Conservation (phyloP, 2,329 filamentous ascomycete genomes). For the Mollisia scopiformis region DNA sequence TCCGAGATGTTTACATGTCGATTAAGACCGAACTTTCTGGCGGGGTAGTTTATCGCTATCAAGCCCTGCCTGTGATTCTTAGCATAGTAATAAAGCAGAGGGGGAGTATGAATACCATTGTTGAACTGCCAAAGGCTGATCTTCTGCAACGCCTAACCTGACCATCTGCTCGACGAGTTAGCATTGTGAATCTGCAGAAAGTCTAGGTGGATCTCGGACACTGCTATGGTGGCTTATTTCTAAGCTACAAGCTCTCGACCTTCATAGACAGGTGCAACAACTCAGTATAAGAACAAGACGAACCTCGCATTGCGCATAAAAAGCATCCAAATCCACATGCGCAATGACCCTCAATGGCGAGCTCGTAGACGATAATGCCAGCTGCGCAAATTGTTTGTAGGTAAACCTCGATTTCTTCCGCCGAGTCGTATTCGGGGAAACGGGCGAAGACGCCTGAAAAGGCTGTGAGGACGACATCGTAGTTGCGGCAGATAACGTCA, state of each 20-base stretch:
- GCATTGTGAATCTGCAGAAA: too few species aligned
- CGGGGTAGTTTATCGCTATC: constrained; percentile 96
- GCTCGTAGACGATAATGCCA: constrained; percentile 70
- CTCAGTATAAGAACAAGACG: too few species aligned
- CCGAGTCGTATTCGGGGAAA: constrained; percentile 33
- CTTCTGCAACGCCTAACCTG: constrained; percentile 72
- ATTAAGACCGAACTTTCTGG: constrained; percentile 77
- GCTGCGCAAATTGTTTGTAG: constrained; percentile 77
- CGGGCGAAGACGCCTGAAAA: constrained; percentile 49
- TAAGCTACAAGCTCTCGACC: too few species aligned
- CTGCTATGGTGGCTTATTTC: too few species aligned
- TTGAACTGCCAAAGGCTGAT: constrained; percentile 86
- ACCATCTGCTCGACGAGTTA: too few species aligned
- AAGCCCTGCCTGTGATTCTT: constrained; percentile 70
- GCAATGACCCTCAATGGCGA: constrained; percentile 85
- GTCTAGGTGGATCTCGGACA: too few species aligned
- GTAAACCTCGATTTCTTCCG: constrained; percentile 72
- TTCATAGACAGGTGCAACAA: too few species aligned
- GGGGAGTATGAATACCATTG: constrained; percentile 67
- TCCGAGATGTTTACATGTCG: constrained; percentile 80
- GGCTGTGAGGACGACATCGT: constrained; percentile 50
- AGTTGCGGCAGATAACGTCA: too few species aligned
- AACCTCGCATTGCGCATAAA: constrained; percentile 98
- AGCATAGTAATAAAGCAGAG: constrained; percentile 6
- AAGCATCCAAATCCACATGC: constrained; percentile 94